These are phyloP conservation scores for Penicillium decumbens DNA, from an alignment of 2,329 filamentous ascomycete species.

Conservation along the genomic window DNA sequence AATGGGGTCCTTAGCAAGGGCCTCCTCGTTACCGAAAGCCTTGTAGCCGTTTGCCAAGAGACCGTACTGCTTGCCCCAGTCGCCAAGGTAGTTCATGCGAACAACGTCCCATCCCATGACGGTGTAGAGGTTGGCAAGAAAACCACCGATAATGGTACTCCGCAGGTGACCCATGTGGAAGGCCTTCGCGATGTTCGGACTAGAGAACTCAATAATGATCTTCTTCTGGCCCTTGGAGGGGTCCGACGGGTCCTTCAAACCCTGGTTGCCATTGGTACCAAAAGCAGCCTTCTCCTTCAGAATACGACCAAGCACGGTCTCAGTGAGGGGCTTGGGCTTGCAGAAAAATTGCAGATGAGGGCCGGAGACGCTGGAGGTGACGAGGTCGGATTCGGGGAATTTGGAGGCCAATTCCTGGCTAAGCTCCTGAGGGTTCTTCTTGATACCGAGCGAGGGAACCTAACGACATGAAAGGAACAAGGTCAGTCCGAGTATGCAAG, in stretches of 20 bases:
- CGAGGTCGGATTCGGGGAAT: conserved; percentile 56
- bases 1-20: conserved; percentile 57
- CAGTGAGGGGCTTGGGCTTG: conserved; percentile 53
- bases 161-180: conserved; percentile 61
- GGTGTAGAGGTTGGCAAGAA: conserved; percentile 59
- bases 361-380: conserved; percentile 54
- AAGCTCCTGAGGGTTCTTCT: conserved; percentile 57
- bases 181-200: conserved; percentile 63
- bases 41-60: conserved; percentile 60
- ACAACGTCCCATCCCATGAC: conserved; percentile 59
- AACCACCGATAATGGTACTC: conserved; percentile 64
- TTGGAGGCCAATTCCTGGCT: conserved; percentile 53
- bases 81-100: conserved; percentile 63
- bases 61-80: conserved; percentile 66
- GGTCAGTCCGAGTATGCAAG: conserved; percentile 9
- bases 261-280: conserved; percentile 57
- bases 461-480: conserved; percentile 11
- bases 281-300: conserved; percentile 54
- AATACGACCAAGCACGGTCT: conserved; percentile 57
- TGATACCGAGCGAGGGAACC: conserved; percentile 44
- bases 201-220: conserved; percentile 62
- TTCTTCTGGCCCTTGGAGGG: conserved; percentile 55
- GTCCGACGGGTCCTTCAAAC: conserved; percentile 56
- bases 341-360: conserved; percentile 64
- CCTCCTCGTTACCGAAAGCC: conserved; percentile 58